Evolutionary conservation across 257 asterid species (phyloP).

Genomic region (Solanum tarijense): DNA sequence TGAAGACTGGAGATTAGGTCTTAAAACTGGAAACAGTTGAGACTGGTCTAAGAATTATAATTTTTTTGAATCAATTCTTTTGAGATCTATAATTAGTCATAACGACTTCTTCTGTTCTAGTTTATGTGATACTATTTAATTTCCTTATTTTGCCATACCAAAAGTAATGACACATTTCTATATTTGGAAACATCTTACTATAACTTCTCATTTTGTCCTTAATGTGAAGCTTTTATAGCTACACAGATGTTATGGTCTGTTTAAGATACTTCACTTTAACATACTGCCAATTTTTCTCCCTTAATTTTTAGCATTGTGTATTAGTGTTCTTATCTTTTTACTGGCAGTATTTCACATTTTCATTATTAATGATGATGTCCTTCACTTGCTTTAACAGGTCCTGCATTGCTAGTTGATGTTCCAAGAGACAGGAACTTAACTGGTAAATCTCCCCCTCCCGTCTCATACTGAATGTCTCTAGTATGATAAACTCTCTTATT

Average conservation of each 20-base stretch:
- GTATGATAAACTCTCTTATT: not conserved
- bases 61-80: not conserved
- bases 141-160: not conserved
- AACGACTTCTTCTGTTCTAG: not conserved
- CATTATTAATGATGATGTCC: not conserved
- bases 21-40: not conserved
- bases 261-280: not conserved
- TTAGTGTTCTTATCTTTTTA: not conserved
- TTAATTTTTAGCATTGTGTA: not conserved
- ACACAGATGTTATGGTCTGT: not conserved
- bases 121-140: not conserved
- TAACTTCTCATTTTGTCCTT: not conserved
- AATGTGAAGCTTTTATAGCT: not conserved
- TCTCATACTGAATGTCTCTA: not conserved
- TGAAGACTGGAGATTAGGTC: not conserved
- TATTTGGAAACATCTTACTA: not conserved
- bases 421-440: conserved; percentile 85
- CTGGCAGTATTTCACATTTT: not conserved
- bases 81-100: not conserved
- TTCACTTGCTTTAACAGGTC: conserved; percentile 42
- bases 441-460: conserved; percentile 29
- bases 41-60: not conserved
- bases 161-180: not conserved
- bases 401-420: conserved; percentile 77
- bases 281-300: not conserved